Conservation (phyloP, 2,329 filamentous ascomycete genomes). For the Aspergillus puulaauensis region DNA sequence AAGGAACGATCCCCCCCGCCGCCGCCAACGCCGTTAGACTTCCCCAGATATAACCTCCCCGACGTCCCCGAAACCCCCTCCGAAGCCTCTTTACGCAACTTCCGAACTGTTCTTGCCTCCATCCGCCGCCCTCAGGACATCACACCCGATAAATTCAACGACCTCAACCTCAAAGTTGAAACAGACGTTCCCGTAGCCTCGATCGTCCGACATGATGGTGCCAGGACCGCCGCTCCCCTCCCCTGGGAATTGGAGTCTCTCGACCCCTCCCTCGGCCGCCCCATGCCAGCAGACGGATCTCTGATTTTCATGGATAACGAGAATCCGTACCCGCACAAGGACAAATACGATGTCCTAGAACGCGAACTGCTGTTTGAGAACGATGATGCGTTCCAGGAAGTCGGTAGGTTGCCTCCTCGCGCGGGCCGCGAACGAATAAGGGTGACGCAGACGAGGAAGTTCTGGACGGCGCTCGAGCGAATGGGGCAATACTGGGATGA, state of each 20-base stretch:
- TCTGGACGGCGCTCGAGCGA: conserved; percentile 59
- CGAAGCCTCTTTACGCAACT: conserved; percentile 34
- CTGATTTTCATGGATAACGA: conserved; percentile 48
- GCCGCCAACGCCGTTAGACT: conserved; percentile 51
- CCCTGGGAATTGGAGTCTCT: conserved; percentile 32
- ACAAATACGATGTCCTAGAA: conserved; percentile 49
- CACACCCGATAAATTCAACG: conserved; percentile 36
- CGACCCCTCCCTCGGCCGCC: conserved; percentile 9
- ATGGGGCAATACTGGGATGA: conserved; percentile 64
- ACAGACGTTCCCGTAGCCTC: conserved; percentile 34
- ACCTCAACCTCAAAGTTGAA: conserved; percentile 43
- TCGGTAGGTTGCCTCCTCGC: conserved; percentile 49
- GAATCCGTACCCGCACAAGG: conserved; percentile 46
- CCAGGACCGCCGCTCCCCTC: conserved; percentile 37
- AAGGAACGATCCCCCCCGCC: conserved; percentile 51
- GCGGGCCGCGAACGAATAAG: conserved; percentile 49
- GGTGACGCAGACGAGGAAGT: conserved; percentile 58
- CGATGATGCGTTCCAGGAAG: conserved; percentile 57
- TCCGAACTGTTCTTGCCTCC: conserved; percentile 46
- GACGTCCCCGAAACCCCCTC: conserved; percentile 34
- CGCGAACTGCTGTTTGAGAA: conserved; percentile 56
- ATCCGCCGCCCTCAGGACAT: conserved; percentile 44
- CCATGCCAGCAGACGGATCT: conserved; percentile 8
- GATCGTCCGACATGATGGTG: conserved; percentile 36
- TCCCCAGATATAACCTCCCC: conserved; percentile 49